Percentiles rank a stretch among this genome's conserved stretches.
These are phyloP conservation scores for Aureobasidium sp. DNA, from an alignment of 2,329 filamentous ascomycete species.

Conservation along the genomic window DNA sequence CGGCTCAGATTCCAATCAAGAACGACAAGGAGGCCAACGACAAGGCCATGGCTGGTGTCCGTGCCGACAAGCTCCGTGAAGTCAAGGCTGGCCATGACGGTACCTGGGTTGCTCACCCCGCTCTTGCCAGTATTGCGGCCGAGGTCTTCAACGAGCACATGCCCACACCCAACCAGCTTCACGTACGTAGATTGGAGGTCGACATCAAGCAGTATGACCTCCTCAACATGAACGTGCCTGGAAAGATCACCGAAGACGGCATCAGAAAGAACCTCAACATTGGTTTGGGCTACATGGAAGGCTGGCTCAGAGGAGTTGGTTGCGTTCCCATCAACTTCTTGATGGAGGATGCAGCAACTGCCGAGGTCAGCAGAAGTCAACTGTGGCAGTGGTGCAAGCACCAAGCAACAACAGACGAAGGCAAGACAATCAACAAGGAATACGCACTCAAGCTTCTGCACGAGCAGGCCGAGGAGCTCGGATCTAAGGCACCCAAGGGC, in stretches of 20 bases:
- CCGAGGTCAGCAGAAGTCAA: constrained; percentile 89
- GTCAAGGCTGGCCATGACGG: constrained; percentile 92
- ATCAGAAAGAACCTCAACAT: constrained; percentile 98
- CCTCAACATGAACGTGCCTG: constrained; percentile 96
- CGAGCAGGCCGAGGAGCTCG: constrained; percentile 73
- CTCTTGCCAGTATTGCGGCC: constrained; percentile 76
- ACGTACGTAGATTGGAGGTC: constrained; percentile 83
- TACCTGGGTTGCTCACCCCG: constrained; percentile 96
- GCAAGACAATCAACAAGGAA: constrained; percentile 86
- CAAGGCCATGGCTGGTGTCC: constrained; percentile 85
- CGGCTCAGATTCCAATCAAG: constrained; percentile 98
- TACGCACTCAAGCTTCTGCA: constrained; percentile 81
- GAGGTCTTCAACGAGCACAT: constrained; percentile 98
- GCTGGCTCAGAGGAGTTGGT: constrained; percentile 88
- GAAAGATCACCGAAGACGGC: constrained; percentile 83
- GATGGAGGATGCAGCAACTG: constrained; percentile 97
- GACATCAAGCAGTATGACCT: constrained; percentile 80
- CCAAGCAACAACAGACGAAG: constrained; percentile 69
- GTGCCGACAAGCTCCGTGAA: constrained; percentile 93
- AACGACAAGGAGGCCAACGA: constrained; percentile 87
- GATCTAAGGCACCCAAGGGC: constrained; percentile 68
- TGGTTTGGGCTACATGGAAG: constrained; percentile 96
- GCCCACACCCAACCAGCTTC: constrained; percentile 96
- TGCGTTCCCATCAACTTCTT: constrained; percentile 97
- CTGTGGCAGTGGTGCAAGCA: constrained; percentile 92